These are phyloP conservation scores for Elongisporangium prolatum DNA, from an alignment of 352 stramenopile species.

Conservation along the genomic window DNA sequence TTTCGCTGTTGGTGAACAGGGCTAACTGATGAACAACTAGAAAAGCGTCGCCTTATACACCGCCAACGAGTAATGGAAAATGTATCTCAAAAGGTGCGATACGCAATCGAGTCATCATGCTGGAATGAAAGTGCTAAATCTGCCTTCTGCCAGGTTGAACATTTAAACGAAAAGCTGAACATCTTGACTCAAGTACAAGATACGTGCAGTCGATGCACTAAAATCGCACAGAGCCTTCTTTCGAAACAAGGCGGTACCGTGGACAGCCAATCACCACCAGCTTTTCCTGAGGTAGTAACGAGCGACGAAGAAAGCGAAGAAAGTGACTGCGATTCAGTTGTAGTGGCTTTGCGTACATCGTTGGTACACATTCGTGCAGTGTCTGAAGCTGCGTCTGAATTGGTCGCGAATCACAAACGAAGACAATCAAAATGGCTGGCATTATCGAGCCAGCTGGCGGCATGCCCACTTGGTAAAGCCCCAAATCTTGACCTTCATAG, in stretches of 20 bases:
- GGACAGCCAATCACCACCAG: slow-evolving; percentile 3
- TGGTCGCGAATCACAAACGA: slow-evolving; percentile 25
- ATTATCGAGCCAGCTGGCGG: slow-evolving; percentile 60
- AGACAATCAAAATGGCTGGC: slow-evolving; percentile 66
- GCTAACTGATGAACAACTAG: slow-evolving; percentile 60
- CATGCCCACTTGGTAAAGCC: slow-evolving; percentile 42
- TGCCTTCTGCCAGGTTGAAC: slow-evolving; percentile 15
- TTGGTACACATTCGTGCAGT: slow-evolving; percentile 15
- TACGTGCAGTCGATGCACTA: slow-evolving; percentile 26
- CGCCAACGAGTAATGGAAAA: slow-evolving; percentile 49
- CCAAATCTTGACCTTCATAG: slow-evolving; percentile 63
- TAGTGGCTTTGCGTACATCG: slow-evolving; percentile 10
- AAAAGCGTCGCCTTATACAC: slow-evolving; percentile 45
- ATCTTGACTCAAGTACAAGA: slow-evolving; percentile 58
- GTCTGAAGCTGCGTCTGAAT: slow-evolving; percentile 12
- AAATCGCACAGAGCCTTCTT: slow-evolving; percentile 31
- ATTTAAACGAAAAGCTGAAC: slow-evolving; percentile 55
- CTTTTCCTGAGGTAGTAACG: slow-evolving; percentile 6
- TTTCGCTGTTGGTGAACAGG: slow-evolving; percentile 16
- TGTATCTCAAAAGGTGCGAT: slow-evolving; percentile 41
- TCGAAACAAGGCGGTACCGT: background rate
- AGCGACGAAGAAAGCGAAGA: slow-evolving; percentile 14
- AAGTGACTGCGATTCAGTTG: slow-evolving; percentile 16
- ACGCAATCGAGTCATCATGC: background rate
- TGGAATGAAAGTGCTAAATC: background rate